phyloP scores from a whole-genome alignment of 257 asterid species.

The Scutellaria galericulata region DNA sequence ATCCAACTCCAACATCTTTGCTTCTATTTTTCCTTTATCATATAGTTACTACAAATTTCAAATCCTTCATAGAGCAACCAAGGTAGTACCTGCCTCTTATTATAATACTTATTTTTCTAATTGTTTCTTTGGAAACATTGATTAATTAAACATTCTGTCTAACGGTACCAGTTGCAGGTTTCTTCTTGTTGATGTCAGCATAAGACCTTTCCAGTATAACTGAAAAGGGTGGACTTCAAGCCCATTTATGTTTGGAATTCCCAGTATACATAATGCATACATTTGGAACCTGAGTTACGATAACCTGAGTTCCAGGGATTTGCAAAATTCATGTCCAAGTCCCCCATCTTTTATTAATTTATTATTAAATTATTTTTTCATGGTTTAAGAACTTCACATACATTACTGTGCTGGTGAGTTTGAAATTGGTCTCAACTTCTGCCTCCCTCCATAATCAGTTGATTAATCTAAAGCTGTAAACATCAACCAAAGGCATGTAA shows the following conservation, averaged over 20 bases:
- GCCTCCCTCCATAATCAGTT: not conserved
- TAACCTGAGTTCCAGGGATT: constrained; percentile 8
- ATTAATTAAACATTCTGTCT: not conserved
- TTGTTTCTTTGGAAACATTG: not conserved
- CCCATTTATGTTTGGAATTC: not conserved
- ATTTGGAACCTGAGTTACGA: constrained; percentile 3
- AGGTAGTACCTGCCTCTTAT: not conserved
- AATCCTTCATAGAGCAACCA: constrained; percentile 13
- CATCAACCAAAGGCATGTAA: not conserved
- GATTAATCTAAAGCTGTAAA: constrained; percentile 13
- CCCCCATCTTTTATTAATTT: not conserved
- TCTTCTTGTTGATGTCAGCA: not conserved
- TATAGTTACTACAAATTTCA: constrained; percentile 3
- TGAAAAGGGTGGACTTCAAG: not conserved
- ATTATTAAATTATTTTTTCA: not conserved
- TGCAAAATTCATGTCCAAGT: not conserved
- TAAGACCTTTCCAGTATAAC: not conserved
- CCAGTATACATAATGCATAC: constrained; percentile 9
- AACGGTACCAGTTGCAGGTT: not conserved
- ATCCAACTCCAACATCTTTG: not conserved
- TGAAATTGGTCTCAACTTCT: not conserved
- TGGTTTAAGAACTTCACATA: not conserved
- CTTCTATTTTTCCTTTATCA: not conserved
- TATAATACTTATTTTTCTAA: not conserved
- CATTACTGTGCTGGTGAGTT: not conserved